Percentiles rank a stretch among this genome's conserved stretches.
phyloP scores from a whole-genome alignment of 805 yeast species.

The Torulaspora gathmanii region DNA sequence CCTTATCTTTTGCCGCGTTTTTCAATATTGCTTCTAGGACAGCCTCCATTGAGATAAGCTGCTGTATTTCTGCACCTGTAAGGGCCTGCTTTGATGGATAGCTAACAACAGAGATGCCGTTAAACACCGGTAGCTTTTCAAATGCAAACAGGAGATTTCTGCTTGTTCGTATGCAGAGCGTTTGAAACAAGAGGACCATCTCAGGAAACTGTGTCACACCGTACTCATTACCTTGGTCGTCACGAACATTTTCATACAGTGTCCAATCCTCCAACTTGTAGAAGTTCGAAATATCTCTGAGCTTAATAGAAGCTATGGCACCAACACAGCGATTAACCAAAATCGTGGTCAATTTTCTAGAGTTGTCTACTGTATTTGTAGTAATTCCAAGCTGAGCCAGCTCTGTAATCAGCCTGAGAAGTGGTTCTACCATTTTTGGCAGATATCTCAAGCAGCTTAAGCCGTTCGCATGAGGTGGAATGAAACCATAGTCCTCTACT shows the following conservation, averaged over 20 bases:
- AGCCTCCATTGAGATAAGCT: constrained; percentile 43
- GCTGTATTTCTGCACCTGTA: constrained; percentile 41
- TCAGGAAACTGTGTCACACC: constrained; percentile 40
- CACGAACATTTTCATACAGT: constrained; percentile 26
- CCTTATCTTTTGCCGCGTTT: constrained; percentile 40
- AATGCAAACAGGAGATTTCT: constrained; percentile 35
- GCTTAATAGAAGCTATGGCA: constrained; percentile 48
- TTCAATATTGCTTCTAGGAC: constrained; percentile 42
- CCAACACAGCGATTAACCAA: constrained; percentile 43
- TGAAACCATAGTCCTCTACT: constrained; percentile 44
- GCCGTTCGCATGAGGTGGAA: constrained; percentile 63
- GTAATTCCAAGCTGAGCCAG: constrained; percentile 43
- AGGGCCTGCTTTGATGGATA: constrained; percentile 37
- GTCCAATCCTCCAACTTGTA: constrained; percentile 41
- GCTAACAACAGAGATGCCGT: constrained; percentile 35
- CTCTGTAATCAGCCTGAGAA: constrained; percentile 41
- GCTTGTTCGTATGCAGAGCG: constrained; percentile 33
- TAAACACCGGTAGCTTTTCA: constrained; percentile 35
- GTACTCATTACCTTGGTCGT: constrained; percentile 19
- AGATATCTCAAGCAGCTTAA: constrained; percentile 53
- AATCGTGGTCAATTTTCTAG: constrained; percentile 37
- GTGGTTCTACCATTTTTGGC: constrained; percentile 42
- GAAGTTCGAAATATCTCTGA: constrained; percentile 44
- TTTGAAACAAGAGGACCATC: constrained; percentile 35
- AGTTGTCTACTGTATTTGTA: constrained; percentile 36